phyloP scores from a whole-genome alignment of 2,329 filamentous ascomycete genomes.

The Colletotrichum noveboracense region DNA sequence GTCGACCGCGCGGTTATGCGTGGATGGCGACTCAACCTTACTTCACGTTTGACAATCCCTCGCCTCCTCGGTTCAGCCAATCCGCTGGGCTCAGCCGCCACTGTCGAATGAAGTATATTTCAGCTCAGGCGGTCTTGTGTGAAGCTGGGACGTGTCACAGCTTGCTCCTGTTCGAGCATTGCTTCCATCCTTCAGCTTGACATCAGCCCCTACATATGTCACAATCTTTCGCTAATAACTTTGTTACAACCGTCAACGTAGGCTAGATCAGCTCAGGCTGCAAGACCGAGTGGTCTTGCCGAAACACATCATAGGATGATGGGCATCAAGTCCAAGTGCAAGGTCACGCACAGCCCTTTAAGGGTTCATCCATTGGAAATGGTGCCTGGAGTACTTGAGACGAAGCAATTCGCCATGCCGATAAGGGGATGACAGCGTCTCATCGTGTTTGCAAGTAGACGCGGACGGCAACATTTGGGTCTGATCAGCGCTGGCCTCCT shows the following conservation, averaged over 20 bases:
- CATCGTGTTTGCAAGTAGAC: background rate
- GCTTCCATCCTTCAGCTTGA: background rate
- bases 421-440: background rate
- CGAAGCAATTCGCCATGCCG: background rate
- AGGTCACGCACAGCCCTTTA: background rate
- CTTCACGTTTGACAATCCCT: background rate
- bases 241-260: background rate
- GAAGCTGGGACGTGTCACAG: conserved; percentile 4
- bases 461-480: background rate
- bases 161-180: background rate
- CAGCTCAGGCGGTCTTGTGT: conserved; percentile 3
- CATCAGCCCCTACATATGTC: background rate
- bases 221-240: background rate
- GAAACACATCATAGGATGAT: background rate
- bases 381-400: background rate
- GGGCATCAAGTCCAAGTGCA: background rate
- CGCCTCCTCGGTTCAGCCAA: background rate
- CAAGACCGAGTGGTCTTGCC: background rate
- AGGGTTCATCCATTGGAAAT: background rate
- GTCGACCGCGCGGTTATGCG: background rate
- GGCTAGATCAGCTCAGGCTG: background rate
- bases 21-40: background rate
- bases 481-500: background rate
- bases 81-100: background rate
- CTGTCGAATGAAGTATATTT: background rate